Base-by-base conservation (phyloP, 2,329 filamentous ascomycete genomes). In the Ceratocystis eucalypticola region DNA sequence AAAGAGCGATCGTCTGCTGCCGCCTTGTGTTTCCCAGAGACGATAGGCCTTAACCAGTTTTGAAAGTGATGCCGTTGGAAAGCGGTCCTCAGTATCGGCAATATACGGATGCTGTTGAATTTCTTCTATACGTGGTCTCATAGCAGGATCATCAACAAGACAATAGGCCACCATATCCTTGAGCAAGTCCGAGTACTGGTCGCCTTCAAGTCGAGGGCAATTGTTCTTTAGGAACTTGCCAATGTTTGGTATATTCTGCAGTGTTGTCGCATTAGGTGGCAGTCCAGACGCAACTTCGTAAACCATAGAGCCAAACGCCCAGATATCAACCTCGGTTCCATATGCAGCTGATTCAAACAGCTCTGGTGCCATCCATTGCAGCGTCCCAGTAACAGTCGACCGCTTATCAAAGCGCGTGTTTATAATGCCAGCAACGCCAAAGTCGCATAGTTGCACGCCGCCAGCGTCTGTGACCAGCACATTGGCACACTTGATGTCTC, bases 341-440 rank as follows among this genome's bases (percentile, higher is more conserved):
- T 82, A 82, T 20, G 80, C 77, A 7, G 77, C 75, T 44, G 79
- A 78, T 48, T 79, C 77, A 70, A 82, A 79, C 28, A 88, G 76
- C 70, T 88, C 85, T 0, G 83, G 84, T 1, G 85, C 84, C 84
- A 88, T 87, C 83, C 84, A 88, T 72, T 86, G 82, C 2, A 84
- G 81, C 1, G 85, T 88, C 41, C 85, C 85, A 61, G 88, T 82
- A 64, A 88, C 83, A 0, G 85, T 88, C 4, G 82, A 82, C 67
- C 85, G 76, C 74, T 88, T 88, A 62, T 83, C 80, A 48, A 80
- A 76, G 69, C 83, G 81, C n/a, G 77, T 81, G 70, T 86, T 83
- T 46, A 87, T 78, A 37, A 84, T 80, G 28, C 83, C 84, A 17
- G 85, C 84, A 64, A 87, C 83, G 68, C 85, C 85, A 72, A 88